Evolutionary conservation across 2,329 filamentous ascomycete genomes (phyloP).

Genomic region (Nemania serpens): DNA sequence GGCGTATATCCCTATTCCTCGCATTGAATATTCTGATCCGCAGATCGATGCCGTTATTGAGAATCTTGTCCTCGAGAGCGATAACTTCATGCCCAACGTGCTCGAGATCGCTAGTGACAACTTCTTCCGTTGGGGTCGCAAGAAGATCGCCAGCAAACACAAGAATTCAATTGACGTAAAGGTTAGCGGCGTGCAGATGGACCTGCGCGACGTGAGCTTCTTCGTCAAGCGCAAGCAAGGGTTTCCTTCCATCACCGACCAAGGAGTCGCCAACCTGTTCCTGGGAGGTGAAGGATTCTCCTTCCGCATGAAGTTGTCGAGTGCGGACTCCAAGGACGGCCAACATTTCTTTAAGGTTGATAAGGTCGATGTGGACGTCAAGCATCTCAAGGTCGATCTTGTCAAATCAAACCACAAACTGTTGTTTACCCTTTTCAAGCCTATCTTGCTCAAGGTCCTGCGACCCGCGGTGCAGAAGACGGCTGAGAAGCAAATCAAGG

Average conservation of each 20-base stretch:
- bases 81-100: conserved; percentile 95
- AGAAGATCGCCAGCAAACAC: conserved; percentile 79
- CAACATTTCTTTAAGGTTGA: conserved; percentile 95
- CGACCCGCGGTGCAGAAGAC: conserved; percentile 85
- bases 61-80: conserved; percentile 92
- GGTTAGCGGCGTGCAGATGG: conserved; percentile 89
- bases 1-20: conserved; percentile 88
- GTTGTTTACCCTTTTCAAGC: conserved; percentile 85
- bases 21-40: conserved; percentile 88
- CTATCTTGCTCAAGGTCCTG: conserved; percentile 80
- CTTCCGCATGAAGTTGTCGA: conserved; percentile 89
- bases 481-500: conserved; percentile 85
- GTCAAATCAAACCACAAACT: conserved; percentile 96
- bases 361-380: conserved; percentile 81
- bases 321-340: conserved; percentile 73
- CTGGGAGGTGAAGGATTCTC: conserved; percentile 86
- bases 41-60: conserved; percentile 88
- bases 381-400: conserved; percentile 83
- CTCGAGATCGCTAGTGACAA: conserved; percentile 89
- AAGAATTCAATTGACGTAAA: conserved; percentile 82
- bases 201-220: conserved; percentile 88
- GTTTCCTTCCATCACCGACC: conserved; percentile 86
- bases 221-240: conserved; percentile 95
- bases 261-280: conserved; percentile 85
- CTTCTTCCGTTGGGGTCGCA: conserved; percentile 93